These are phyloP conservation scores for Echites panduratus DNA, from an alignment of 257 asterid species.

Conservation along the genomic window DNA sequence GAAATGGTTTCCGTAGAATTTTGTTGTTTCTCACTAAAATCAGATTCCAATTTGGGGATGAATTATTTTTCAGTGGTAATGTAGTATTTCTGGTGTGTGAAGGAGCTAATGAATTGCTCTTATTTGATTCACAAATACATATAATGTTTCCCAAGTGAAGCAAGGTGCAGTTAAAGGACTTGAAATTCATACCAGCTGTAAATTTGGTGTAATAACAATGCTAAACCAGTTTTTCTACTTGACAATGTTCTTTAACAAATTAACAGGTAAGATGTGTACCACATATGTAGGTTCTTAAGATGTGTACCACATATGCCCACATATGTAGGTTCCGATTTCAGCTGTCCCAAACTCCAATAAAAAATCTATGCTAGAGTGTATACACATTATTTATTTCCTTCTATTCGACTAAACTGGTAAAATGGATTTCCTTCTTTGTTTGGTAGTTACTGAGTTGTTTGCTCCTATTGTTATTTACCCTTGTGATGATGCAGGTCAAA, in stretches of 20 bases:
- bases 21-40: not conserved
- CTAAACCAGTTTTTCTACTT: not conserved
- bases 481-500: conserved; percentile 52
- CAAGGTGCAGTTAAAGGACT: not conserved
- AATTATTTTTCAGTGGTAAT: not conserved
- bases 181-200: conserved; percentile 2
- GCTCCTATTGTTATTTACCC: conserved; percentile 3
- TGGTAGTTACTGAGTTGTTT: not conserved
- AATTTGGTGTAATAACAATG: not conserved
- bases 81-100: conserved; percentile 5
- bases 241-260: not conserved
- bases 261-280: not conserved
- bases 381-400: not conserved
- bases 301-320: not conserved
- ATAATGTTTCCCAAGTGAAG: not conserved
- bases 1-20: not conserved
- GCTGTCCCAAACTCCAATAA: not conserved
- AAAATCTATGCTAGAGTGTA: not conserved
- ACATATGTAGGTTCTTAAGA: not conserved
- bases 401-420: not conserved
- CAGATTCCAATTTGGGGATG: not conserved
- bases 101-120: not conserved
- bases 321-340: not conserved
- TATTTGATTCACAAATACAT: not conserved
- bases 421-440: not conserved